Conservation (phyloP, 2,329 filamentous ascomycete species). For the Boeremia lycopersici region DNA sequence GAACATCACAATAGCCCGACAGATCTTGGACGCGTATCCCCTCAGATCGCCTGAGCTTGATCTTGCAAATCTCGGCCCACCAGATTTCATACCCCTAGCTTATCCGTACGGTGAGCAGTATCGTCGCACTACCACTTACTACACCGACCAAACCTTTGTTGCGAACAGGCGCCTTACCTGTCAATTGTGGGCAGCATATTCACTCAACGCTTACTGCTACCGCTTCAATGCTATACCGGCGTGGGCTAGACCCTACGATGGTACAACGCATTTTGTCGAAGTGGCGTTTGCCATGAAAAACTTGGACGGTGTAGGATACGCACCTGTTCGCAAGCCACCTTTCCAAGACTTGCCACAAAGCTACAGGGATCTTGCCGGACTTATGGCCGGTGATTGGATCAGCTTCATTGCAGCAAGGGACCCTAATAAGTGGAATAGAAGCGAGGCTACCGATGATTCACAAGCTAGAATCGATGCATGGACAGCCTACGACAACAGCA, state of each 20-base stretch:
- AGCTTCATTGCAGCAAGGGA: slow-evolving; percentile 49
- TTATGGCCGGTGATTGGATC: slow-evolving; percentile 49
- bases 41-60: too few relatives aligned
- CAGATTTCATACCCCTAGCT: too few relatives aligned
- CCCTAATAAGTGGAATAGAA: slow-evolving; percentile 26
- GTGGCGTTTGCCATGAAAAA: slow-evolving; percentile 52
- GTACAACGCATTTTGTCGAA: slow-evolving; percentile 59
- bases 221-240: slow-evolving; percentile 61
- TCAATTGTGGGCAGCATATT: slow-evolving; percentile 53
- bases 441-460: background rate
- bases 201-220: slow-evolving; percentile 61
- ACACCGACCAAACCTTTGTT: slow-evolving; percentile 60
- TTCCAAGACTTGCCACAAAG: slow-evolving; percentile 33
- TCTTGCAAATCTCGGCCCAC: slow-evolving; percentile 15
- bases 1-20: too few relatives aligned
- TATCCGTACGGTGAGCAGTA: slow-evolving; percentile 48
- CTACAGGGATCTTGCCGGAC: slow-evolving; percentile 43
- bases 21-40: too few relatives aligned
- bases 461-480: slow-evolving; percentile 6
- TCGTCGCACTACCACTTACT: slow-evolving; percentile 55
- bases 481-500: slow-evolving; percentile 18
- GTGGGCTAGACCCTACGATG: slow-evolving; percentile 46
- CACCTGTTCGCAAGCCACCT: slow-evolving; percentile 28
- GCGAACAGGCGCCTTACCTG: slow-evolving; percentile 59
- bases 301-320: slow-evolving; percentile 48